A percentile compares a stretch with the other conserved stretches of the same genome.
Conservation (phyloP, 176 grass and related monocot genomes). For the barley (Hordeum vulgare) region MorexV3_pseudomolecules_assembly NC_058523.1:35559031-35559530, state of each 20-base stretch:
- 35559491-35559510: constrained; percentile 54
- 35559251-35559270: constrained; percentile 8
- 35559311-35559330: background rate
- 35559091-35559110: too few relatives aligned
- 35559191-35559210: too few relatives aligned
- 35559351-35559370: background rate
- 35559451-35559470: constrained; percentile 57
- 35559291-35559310: background rate
- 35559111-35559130: too few relatives aligned
- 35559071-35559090: too few relatives aligned
- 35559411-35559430: background rate
- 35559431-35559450: constrained; percentile 42
- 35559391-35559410: too few relatives aligned
- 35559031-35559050: too few relatives aligned
- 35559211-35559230: too few relatives aligned
- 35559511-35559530: constrained; percentile 49
- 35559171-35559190: too few relatives aligned
- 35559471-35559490: constrained; percentile 66
- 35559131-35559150: too few relatives aligned
- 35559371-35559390: background rate
- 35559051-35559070: too few relatives aligned
- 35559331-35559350: background rate
- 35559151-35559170: too few relatives aligned
- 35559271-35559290: constrained; percentile 6
- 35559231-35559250: background rate